Conservation (phyloP, 2,329 filamentous ascomycete species). For the Fusarium proliferatum region DNA sequence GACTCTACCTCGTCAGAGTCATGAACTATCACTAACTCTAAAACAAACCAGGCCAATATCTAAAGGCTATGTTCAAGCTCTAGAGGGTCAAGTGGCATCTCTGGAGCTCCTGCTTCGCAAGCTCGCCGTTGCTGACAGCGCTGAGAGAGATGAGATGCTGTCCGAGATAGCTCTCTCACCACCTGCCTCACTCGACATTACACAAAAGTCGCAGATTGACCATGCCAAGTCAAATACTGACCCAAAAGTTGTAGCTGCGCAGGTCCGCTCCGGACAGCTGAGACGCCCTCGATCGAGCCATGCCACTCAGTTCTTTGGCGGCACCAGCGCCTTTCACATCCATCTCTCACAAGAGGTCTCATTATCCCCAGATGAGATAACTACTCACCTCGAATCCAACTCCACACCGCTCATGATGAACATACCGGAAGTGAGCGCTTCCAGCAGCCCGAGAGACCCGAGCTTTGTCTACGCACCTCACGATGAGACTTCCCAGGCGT, state of each 20-base stretch:
- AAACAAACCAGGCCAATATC: constrained; percentile 53
- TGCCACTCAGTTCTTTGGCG: constrained; percentile 60
- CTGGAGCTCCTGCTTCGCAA: constrained; percentile 59
- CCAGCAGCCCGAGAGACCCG: constrained; percentile 35
- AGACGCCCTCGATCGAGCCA: constrained; percentile 55
- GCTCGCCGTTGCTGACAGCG: constrained; percentile 53
- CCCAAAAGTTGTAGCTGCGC: constrained; percentile 48
- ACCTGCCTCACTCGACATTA: constrained; percentile 28
- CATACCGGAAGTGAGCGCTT: constrained; percentile 20
- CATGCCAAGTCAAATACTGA: constrained; percentile 42
- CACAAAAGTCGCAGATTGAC: constrained; percentile 30
- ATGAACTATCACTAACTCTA: background rate
- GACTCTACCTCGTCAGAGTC: constrained; percentile 1
- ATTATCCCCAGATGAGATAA: constrained; percentile 24
- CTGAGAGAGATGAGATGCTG: constrained; percentile 56
- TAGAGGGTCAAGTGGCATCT: constrained; percentile 59
- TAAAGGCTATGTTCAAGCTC: constrained; percentile 59
- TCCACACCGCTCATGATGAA: constrained; percentile 18
- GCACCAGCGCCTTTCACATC: constrained; percentile 59
- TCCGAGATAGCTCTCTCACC: constrained; percentile 49
- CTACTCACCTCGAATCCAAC: constrained; percentile 23
- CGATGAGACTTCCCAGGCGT: constrained; percentile 56
- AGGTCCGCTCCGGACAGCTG: constrained; percentile 50
- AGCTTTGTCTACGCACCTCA: constrained; percentile 55
- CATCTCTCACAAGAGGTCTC: constrained; percentile 47